A percentile compares a stretch with the other conserved stretches of the same genome.
Conservation (phyloP, 1,139 yeast species). For the Geotrichum aggregatum region DNA sequence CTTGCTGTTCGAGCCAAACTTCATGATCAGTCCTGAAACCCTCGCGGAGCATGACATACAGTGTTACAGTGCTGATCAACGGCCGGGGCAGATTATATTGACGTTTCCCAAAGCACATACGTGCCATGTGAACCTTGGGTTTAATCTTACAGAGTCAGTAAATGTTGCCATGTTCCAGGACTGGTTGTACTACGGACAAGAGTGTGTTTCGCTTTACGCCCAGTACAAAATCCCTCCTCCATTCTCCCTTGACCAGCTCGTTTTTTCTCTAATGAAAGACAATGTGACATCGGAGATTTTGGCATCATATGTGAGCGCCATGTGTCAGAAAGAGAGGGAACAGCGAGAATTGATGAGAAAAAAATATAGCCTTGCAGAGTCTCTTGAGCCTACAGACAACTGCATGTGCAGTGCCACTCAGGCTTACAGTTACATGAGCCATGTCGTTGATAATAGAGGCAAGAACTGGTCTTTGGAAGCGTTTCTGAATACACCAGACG, state of each 20-base stretch:
- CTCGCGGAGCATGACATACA: constrained; percentile 51
- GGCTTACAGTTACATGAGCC: constrained; percentile 9
- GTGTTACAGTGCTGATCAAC: constrained; percentile 68
- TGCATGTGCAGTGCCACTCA: constrained; percentile 6
- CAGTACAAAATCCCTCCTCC: constrained; percentile 34
- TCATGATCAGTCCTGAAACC: constrained; percentile 63
- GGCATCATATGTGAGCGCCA: not conserved
- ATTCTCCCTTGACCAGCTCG: constrained; percentile 37
- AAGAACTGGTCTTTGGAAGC: not conserved
- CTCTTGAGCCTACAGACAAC: constrained; percentile 10
- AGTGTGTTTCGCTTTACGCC: constrained; percentile 33
- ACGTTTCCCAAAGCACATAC: constrained; percentile 79
- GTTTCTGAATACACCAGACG: not conserved
- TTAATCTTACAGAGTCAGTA: constrained; percentile 74
- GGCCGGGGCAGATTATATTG: constrained; percentile 72
- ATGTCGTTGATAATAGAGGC: not conserved
- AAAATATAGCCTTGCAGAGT: constrained; percentile 10
- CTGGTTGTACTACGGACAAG: constrained; percentile 47
- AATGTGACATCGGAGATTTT: not conserved
- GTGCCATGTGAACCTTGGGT: constrained; percentile 78
- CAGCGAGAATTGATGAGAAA: not conserved
- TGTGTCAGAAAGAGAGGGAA: constrained; percentile 4
- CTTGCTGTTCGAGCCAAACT: constrained; percentile 71
- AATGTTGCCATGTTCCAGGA: constrained; percentile 65
- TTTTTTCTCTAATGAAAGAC: constrained; percentile 23